Conservation (phyloP, 495 filamentous ascomycete genomes). For the Tuber umbilicatum region DNA sequence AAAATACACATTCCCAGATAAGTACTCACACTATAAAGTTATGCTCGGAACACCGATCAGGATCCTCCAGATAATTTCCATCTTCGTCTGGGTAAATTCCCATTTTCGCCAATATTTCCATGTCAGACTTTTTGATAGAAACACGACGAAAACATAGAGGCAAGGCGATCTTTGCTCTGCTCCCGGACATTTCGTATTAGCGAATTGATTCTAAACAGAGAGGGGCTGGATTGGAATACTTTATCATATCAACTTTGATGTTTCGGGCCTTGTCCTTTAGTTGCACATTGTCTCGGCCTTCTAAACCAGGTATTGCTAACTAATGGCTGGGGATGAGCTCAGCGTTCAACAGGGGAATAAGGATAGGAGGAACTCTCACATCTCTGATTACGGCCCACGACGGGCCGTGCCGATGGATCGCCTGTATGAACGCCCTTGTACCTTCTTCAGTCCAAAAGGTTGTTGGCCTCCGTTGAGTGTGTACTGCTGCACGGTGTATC, state of each 20-base stretch:
- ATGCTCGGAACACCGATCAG: background rate
- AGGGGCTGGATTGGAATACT: slow-evolving; percentile 39
- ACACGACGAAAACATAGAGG: slow-evolving; percentile 26
- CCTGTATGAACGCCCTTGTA: slow-evolving; percentile 50
- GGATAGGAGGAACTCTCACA: slow-evolving; percentile 8
- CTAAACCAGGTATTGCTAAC: slow-evolving; percentile 30
- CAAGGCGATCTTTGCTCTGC: slow-evolving; percentile 22
- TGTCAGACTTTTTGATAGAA: slow-evolving; percentile 25
- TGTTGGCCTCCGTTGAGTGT: slow-evolving; percentile 43
- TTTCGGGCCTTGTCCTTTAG: slow-evolving; percentile 52
- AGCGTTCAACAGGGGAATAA: background rate
- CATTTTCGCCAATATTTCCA: slow-evolving; percentile 24
- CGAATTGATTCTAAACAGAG: background rate
- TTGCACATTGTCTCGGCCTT: slow-evolving; percentile 44
- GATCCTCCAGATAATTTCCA: background rate
- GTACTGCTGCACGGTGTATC: slow-evolving; percentile 39
- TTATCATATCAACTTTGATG: slow-evolving; percentile 49
- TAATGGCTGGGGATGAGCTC: slow-evolving; percentile 9
- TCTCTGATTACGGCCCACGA: slow-evolving; percentile 26
- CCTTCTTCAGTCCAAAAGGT: slow-evolving; percentile 44
- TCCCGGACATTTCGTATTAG: background rate
- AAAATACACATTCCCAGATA: background rate
- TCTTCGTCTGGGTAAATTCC: slow-evolving; percentile 15
- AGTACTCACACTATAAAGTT: background rate
- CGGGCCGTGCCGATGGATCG: slow-evolving; percentile 48